Percentiles rank a stretch among this genome's conserved stretches.
Evolutionary conservation across 768 basidiomycete genomes (phyloP).

Genomic region (Phanerochaete sordida): DNA sequence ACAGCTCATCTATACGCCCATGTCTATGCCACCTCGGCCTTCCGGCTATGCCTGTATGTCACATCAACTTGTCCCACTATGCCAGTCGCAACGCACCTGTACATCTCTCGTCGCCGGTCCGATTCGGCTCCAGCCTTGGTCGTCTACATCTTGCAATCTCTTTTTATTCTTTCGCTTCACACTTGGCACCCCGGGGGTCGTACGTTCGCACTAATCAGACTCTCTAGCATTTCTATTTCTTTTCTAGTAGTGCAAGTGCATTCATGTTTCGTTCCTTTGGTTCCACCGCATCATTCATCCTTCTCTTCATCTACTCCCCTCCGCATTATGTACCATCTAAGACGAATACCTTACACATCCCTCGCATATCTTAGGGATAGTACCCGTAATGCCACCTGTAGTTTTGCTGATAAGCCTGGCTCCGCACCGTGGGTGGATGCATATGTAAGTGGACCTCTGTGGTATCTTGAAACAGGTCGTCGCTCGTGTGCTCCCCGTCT

Average conservation of each 20-base stretch:
- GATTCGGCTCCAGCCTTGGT: background rate
- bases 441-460: background rate
- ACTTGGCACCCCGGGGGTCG: constrained; percentile 14
- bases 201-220: constrained; percentile 17
- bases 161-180: background rate
- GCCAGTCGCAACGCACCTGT: constrained; percentile 1
- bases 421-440: background rate
- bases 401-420: background rate
- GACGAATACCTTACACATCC: constrained; percentile 14
- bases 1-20: constrained; percentile 9
- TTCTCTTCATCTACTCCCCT: constrained; percentile 9
- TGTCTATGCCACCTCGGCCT: constrained; percentile 12
- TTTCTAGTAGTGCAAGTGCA: constrained; percentile 12
- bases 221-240: constrained; percentile 9
- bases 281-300: background rate
- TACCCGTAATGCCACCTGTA: constrained; percentile 11
- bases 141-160: constrained; percentile 1
- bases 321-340: constrained; percentile 15
- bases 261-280: background rate
- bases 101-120: constrained; percentile 1
- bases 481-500: background rate
- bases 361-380: constrained; percentile 11
- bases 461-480: background rate
- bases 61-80: constrained; percentile 2
- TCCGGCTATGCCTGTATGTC: constrained; percentile 11